Base-by-base conservation (phyloP, 192 early-diverging fungal species). In the Mortierella claussenii region DNA sequence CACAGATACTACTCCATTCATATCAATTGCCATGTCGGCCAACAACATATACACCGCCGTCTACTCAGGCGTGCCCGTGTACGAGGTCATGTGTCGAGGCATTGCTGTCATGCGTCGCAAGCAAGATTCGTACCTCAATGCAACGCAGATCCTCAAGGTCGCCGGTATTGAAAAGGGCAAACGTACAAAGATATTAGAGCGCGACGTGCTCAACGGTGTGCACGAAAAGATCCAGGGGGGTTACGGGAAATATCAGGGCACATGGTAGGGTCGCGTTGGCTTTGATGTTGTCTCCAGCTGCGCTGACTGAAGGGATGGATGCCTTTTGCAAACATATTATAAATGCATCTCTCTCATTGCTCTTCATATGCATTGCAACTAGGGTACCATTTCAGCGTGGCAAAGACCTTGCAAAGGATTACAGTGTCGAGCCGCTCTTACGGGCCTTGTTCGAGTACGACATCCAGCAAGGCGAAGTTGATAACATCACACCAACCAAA, bases 211-310 rank as follows among this genome's bases (percentile, higher is more conserved):
- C 47, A 82, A 83, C 36, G 91, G 91, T 17, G 83, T 85, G 24
- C 94, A 97, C 80, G 95, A 97, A 65, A 97, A 97, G 79, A 89
- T 97, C 21, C 96, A 97, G 81, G 96, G 96, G 24, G 96, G 96
- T 13, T 97, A 97, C 79, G 95, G 95, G 23, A 95, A 95, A 80
- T 96, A 94, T 70, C 95, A 96, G 81, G 95, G 94, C 65, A 92
- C 91, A n/a, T 92, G 91, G 91, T 91, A 80, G 56, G 84, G 7
- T 40, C 37, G 13, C 7, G 13, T 10, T 55, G 33, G 18, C 11
- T 32, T 33, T 42, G 24, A 13, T 20, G 20, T 4, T 65, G 17
- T 10, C 37, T 13, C 7, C 37, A n/a, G n/a, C n/a, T n/a, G n/a
- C n/a, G n/a, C n/a, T n/a, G n/a, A n/a, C n/a, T n/a, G n/a, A n/a